These are phyloP conservation scores for Aureobasidium sp. DNA, from an alignment of 2,329 filamentous ascomycete species.

Conservation along the genomic window DNA sequence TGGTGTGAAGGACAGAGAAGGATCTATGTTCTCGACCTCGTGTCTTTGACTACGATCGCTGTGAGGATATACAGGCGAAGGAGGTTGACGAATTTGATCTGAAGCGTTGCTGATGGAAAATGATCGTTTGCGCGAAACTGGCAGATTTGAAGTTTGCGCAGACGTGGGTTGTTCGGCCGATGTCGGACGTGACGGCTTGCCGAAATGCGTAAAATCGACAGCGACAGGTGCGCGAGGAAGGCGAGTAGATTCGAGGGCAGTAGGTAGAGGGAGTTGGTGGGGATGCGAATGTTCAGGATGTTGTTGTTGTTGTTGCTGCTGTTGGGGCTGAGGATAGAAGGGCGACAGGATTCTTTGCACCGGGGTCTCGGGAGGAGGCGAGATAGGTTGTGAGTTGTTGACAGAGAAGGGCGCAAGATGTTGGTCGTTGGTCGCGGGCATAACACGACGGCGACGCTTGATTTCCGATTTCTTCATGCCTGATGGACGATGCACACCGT, in stretches of 20 bases:
- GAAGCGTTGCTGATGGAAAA: conserved; percentile 53
- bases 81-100: conserved; percentile 1
- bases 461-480: conserved; percentile 99
- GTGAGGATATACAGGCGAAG: conserved; percentile 22
- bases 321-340: background rate
- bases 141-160: conserved; percentile 13
- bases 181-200: conserved; percentile 9
- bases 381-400: conserved; percentile 35
- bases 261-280: background rate
- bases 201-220: conserved; percentile 31
- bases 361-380: conserved; percentile 32
- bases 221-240: conserved; percentile 21
- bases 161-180: conserved; percentile 18
- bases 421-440: conserved; percentile 60
- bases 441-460: conserved; percentile 89
- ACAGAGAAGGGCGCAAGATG: conserved; percentile 31
- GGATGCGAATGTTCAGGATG: conserved; percentile 1
- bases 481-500: conserved; percentile 84
- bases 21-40: conserved; percentile 28
- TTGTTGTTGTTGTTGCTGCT: background rate
- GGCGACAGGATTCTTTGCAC: background rate
- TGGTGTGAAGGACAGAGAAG: conserved; percentile 29
- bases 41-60: conserved; percentile 17
- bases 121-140: conserved; percentile 53
- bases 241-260: conserved; percentile 5